A percentile compares a stretch with the other conserved stretches of the same genome.
phyloP scores from a whole-genome alignment of 306 rosid genomes.

The Rosa multiflora region DNA sequence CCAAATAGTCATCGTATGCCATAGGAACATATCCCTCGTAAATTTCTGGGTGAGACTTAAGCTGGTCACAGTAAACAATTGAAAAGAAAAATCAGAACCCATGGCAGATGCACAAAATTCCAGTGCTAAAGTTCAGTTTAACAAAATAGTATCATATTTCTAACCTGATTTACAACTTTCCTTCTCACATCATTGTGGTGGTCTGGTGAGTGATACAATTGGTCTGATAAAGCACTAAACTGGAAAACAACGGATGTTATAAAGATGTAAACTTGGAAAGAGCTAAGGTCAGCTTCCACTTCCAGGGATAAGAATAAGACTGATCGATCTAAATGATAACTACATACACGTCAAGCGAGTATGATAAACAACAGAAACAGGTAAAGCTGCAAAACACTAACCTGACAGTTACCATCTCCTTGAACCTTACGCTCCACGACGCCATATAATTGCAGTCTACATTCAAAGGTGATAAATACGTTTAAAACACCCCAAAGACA shows the following conservation, averaged over 20 bases:
- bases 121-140: constrained; percentile 17
- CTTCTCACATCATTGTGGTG: constrained; percentile 61
- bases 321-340: constrained; percentile 12
- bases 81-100: constrained; percentile 32
- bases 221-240: constrained; percentile 90
- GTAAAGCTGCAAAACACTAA: constrained; percentile 27
- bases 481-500: constrained; percentile 17
- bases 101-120: constrained; percentile 14
- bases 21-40: constrained; percentile 94
- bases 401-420: constrained; percentile 98
- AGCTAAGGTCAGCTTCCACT: constrained; percentile 2
- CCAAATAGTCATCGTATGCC: constrained; percentile 68
- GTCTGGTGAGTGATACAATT: constrained; percentile 58
- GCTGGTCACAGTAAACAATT: constrained; percentile 43
- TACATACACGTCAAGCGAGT: constrained; percentile 2
- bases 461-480: constrained; percentile 20
- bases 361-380: constrained; percentile 13
- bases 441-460: constrained; percentile 69
- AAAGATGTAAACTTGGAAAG: neutral
- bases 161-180: constrained; percentile 70
- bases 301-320: constrained; percentile 1
- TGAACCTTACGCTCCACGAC: constrained; percentile 61
- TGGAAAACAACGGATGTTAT: constrained; percentile 33
- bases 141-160: constrained; percentile 17
- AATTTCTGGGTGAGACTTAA: constrained; percentile 67